A percentile compares a stretch with the other conserved stretches of the same genome.
phyloP scores from a whole-genome alignment of 371 early-diverging fungal species.

The Amoeboaphelidium protococcarum region DNA sequence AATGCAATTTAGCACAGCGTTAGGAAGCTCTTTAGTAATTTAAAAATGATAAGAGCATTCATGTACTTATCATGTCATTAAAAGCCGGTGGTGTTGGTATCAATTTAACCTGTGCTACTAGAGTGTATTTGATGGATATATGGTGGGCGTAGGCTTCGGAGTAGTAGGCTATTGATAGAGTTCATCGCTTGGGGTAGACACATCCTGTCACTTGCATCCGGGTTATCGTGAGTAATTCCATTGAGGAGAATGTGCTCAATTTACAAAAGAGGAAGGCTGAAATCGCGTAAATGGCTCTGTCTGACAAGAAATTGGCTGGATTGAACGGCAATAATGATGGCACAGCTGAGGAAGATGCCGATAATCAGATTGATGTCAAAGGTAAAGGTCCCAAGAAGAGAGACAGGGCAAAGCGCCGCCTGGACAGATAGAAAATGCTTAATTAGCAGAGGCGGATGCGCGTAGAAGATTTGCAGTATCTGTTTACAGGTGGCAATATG shows the following conservation, averaged over 20 bases:
- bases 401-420: too few relatives aligned
- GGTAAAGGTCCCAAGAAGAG: too few relatives aligned
- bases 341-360: too few relatives aligned
- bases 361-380: too few relatives aligned
- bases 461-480: too few relatives aligned
- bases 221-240: conserved; percentile 10
- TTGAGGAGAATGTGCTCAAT: conserved; percentile 7
- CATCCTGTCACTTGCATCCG: conserved; percentile 9
- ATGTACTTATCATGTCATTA: conserved; percentile 48
- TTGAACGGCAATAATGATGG: too few relatives aligned
- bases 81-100: conserved; percentile 71
- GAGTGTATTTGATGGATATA: conserved; percentile 33
- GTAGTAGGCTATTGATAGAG: conserved; percentile 62
- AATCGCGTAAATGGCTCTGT: conserved; percentile 1
- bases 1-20: conserved; percentile 1
- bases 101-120: conserved; percentile 48
- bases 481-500: too few relatives aligned
- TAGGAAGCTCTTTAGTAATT: conserved; percentile 14
- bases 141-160: conserved; percentile 25
- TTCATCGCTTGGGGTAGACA: conserved; percentile 52
- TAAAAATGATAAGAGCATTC: conserved; percentile 16
- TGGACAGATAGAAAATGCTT: too few relatives aligned
- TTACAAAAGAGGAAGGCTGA: conserved; percentile 9
- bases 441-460: too few relatives aligned
- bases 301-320: background rate